Percentiles rank a stretch among this genome's conserved stretches.
phyloP scores from a whole-genome alignment of 345 rosid species.

The Ceriops decandra region DNA sequence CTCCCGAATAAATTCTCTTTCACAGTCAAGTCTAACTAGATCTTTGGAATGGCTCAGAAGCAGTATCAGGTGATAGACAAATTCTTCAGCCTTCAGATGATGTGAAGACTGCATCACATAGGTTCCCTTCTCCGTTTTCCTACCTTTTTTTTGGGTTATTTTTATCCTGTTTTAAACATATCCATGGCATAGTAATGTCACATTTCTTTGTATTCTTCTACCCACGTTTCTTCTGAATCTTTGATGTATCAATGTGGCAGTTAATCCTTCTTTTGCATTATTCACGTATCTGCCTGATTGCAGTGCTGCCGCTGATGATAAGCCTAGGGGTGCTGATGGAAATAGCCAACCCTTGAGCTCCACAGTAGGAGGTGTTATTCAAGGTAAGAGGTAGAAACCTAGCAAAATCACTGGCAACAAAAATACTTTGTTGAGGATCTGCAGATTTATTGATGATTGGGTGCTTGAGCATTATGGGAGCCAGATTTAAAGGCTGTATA shows the following conservation, averaged over 20 bases:
- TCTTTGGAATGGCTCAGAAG: slow-evolving; percentile 19
- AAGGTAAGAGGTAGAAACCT: slow-evolving; percentile 21
- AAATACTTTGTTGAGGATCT: background rate
- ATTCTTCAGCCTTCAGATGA: slow-evolving; percentile 21
- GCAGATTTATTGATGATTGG: background rate
- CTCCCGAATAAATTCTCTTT: background rate
- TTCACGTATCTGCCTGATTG: slow-evolving; percentile 7
- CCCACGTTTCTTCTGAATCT: background rate
- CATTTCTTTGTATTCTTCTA: background rate
- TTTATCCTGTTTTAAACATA: background rate
- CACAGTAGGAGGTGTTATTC: background rate
- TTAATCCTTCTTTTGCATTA: background rate
- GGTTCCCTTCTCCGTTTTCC: slow-evolving; percentile 17
- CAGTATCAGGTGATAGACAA: slow-evolving; percentile 18
- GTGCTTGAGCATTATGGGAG: background rate
- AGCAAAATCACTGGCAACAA: background rate
- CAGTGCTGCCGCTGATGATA: slow-evolving; percentile 18
- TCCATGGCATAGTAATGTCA: no score
- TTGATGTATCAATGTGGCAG: background rate
- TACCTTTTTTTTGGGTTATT: background rate
- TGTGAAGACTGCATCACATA: slow-evolving; percentile 10
- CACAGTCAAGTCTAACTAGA: slow-evolving; percentile 14
- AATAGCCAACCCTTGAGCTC: slow-evolving; percentile 14
- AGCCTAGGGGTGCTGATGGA: slow-evolving; percentile 17
- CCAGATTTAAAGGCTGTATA: no score